Base-by-base conservation (phyloP, 2,329 filamentous ascomycete species). In the Triangularia verruculosa region DNA sequence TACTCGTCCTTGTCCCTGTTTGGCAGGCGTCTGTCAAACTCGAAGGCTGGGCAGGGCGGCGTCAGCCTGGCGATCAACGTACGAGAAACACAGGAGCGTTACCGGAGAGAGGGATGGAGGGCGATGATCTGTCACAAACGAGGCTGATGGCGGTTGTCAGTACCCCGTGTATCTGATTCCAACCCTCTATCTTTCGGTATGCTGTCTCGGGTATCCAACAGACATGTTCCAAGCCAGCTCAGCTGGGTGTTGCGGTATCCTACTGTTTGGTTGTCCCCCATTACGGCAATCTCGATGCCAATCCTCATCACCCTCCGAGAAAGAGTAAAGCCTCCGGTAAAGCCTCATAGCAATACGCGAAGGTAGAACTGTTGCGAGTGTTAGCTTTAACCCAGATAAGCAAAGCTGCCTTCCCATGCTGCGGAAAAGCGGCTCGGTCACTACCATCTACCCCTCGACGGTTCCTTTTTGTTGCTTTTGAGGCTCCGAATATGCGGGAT, bases 181-280 rank as follows among this genome's bases (percentile, higher is more conserved):
- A 12, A 22, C 17, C 47, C 51, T 53, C 51, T 27, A 9, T 54
- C 20, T 24, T 15, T 24, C 12, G 17, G 24, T 20, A 28, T 20
- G 6, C 13, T 30, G 54, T 57, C 54, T 57, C 54, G 54, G 54
- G 28, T 57, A 15, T 12, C 57, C 57, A 59, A 51, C 57, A 52
- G 39, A 52, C 39, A 30, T 59, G 39, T 32, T 59, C 32, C 34
- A 59, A 28, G 39, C 47, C 57, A 59, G 57, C 57, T 59, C 22
- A 17, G 39, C 39, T 47, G 39, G 7, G 39, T 47, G n/a, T 9
- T 20, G 39, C n/a, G 17, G 39, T 32, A 27, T 52, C 8, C 9
- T 43, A 27, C 52, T 52, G 12, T 13, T 17, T 30, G 25, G 12
- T 51, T n/a, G 24, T 22, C 39, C 25, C 17, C 24, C 39, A 12